Base-by-base conservation (phyloP, 1,284 basidiomycete genomes). In the Chiua sp. region DNA sequence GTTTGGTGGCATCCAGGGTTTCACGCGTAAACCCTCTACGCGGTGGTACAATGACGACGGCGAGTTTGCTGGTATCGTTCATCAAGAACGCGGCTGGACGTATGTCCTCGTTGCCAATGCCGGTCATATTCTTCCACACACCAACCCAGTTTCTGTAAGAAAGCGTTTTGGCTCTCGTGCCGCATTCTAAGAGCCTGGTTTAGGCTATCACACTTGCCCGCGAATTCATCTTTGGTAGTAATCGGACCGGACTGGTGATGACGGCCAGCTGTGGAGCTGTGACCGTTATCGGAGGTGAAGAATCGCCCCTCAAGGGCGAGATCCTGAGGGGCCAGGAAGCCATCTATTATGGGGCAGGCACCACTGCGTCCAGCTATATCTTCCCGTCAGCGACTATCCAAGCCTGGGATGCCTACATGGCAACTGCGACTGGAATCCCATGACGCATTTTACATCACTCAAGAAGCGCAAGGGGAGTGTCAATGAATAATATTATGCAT, bases 1-100 rank as follows among this genome's bases (percentile, higher is more conserved):
- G 1, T 91, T 91, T 66, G 87, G 88, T 32, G 87, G 87, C 20
- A 86, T 86, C 46, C 88, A 87, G 72, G 89, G 90, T 3, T 91
- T 91, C 69, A 84, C 87, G 0, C 78, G 83, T 37, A 82, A 80
- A 57, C 89, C 89, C 3, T 80, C 84, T 0, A 91, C 89, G 1
- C 82, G 84, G 0, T 88, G 87, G 86, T 78, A 73, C 57, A 83
- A 86, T 59, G 86, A 87, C 53, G 66, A 68, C 1, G 83, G 84
- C 23, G 75, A 83, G 48, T 80, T 85, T 59, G 87, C 83, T 2
- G 90, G 89, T 0, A 85, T 90, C 20, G 80, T 90, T 16, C 87
- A 90, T 67, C 88, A 90, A 69, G 89, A 91, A 70, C 81, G 88
- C 46, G 82, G 82, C 50, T 87, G 86, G 82, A 86, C 83, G 16